Base-by-base conservation (phyloP, 768 basidiomycete genomes). In the Kwoniella dejecticola region DNA sequence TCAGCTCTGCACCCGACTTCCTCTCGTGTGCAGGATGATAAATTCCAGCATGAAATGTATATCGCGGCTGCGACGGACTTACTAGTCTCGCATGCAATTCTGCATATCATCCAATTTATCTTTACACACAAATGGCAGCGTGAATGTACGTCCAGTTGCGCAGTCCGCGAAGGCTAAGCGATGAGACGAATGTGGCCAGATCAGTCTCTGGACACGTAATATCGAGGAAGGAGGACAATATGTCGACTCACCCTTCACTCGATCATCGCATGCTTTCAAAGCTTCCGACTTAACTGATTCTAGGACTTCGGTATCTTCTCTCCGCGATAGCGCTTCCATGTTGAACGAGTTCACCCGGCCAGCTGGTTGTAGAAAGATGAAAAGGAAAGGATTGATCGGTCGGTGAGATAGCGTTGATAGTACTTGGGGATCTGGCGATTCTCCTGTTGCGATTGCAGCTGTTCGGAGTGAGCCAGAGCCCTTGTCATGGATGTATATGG, bases 261-360 rank as follows among this genome's bases (percentile, higher is more conserved):
- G 31, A n/a, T 63, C 62, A 38, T 76, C 74, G 40, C 74, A 76
- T n/a, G 44, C 55, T 36, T 73, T 76, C 57, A 71, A 27, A 6
- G 72, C 69, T 3, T 64, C 52, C 5, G 53, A 33, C 26, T 69
- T 71, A 21, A 70, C 75, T 40, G 54, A 26, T 17, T 60, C 72
- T n/a, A 70, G 45, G 12, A 76, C 64, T 21, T 69, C 72, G 8
- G 49, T 52, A 52, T 76, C 75, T 59, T 76, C 75, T 64, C 72
- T 33, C 47, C 75, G 41, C 2, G 72, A 74, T 2, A 76, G 63
- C 0, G 75, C 70, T 47, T 76, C 67, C 75, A 76, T 76, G 6
- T 8, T 46, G 47, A 50, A 36, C 13, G 17, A 50, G 30, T 48
- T 3, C 12, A 6, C 6, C 12, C 8, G 24, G 21, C 13, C 13